These are phyloP conservation scores for Oryza glaberrima DNA, from an alignment of 176 grass and related monocot species.

Conservation along the genomic window DNA sequence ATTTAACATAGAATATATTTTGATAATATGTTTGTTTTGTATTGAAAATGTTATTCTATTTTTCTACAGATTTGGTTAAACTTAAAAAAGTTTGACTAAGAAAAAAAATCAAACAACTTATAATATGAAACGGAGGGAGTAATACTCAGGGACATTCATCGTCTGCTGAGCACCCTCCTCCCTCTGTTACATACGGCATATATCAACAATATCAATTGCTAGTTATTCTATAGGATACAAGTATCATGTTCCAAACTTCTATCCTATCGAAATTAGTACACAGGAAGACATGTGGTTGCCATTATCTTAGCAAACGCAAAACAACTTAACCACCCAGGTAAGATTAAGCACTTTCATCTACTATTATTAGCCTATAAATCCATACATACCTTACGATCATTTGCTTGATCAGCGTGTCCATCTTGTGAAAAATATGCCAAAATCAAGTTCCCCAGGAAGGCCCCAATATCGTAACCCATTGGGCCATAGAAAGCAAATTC, in stretches of 20 bases:
- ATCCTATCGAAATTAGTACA: too few species aligned
- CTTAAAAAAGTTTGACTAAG: too few species aligned
- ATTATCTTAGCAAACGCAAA: neutral
- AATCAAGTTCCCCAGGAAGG: constrained; percentile 91
- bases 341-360: neutral
- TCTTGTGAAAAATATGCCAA: constrained; percentile 92
- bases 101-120: too few species aligned
- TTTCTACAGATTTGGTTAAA: too few species aligned
- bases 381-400: constrained; percentile 72
- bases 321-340: constrained; percentile 21
- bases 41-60: too few species aligned
- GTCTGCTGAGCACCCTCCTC: too few species aligned
- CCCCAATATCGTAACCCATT: constrained; percentile 96
- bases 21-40: too few species aligned
- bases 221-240: constrained; percentile 8
- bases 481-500: constrained; percentile 93
- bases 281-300: neutral
- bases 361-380: neutral
- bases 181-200: too few species aligned
- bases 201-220: neutral
- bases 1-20: too few species aligned
- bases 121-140: too few species aligned
- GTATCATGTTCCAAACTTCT: too few species aligned
- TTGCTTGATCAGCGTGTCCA: constrained; percentile 73
- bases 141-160: too few species aligned